Percentiles rank a stretch among this genome's conserved stretches.
Evolutionary conservation across 2,329 filamentous ascomycete species (phyloP).

Genomic region (Cladosporium sp.): DNA sequence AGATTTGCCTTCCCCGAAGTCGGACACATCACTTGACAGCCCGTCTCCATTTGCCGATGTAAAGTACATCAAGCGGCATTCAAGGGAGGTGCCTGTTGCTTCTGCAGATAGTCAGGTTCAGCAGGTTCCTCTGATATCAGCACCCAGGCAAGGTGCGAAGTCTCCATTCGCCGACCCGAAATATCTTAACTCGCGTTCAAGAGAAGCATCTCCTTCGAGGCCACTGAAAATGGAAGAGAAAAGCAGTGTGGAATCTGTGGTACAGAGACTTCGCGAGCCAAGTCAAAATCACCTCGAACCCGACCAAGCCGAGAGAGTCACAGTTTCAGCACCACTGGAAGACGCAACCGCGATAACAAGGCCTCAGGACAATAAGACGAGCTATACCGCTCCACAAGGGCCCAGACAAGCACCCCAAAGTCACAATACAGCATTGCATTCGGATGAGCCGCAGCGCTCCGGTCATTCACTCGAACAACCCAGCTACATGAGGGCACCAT

Average conservation of each 20-base stretch:
- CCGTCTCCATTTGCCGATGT: constrained; percentile 22
- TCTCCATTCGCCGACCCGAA: constrained; percentile 7
- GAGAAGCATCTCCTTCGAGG: neutral
- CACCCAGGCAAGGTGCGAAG: neutral
- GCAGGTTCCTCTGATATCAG: too few relatives aligned
- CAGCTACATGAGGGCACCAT: constrained; percentile 13
- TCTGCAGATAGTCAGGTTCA: too few relatives aligned
- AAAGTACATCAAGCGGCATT: constrained; percentile 24
- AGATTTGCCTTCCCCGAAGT: neutral
- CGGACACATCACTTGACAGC: constrained; percentile 8
- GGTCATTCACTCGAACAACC: constrained; percentile 4
- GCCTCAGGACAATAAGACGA: neutral
- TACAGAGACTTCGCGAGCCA: too few relatives aligned
- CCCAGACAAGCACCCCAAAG: constrained; percentile 10
- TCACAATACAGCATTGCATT: neutral
- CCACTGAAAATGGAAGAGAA: neutral
- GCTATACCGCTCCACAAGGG: constrained; percentile 4
- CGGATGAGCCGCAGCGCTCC: neutral
- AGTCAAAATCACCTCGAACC: too few relatives aligned
- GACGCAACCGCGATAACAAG: neutral
- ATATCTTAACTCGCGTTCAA: neutral
- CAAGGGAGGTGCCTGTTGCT: constrained; percentile 15
- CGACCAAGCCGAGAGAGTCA: too few relatives aligned
- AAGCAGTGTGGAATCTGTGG: too few relatives aligned
- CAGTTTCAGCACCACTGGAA: too few relatives aligned